phyloP scores from a whole-genome alignment of 1,284 basidiomycete species.

The Pseudozyma thailandica region DNA sequence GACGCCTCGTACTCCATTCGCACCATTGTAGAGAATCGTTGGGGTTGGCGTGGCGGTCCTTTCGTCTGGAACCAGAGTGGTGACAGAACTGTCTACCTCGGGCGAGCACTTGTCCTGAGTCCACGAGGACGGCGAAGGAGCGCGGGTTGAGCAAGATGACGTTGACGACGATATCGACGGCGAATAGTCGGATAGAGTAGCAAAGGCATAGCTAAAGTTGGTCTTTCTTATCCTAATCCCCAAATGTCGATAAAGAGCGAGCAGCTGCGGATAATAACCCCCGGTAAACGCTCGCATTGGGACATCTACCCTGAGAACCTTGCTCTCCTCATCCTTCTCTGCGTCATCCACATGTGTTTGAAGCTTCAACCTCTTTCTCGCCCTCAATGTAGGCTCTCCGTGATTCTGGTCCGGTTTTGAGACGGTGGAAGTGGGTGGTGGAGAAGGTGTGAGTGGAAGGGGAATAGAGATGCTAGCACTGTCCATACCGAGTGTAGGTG shows the following conservation, averaged over 20 bases:
- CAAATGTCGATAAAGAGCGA: constrained; percentile 54
- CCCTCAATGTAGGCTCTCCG: not conserved
- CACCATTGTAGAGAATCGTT: constrained; percentile 55
- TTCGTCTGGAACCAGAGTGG: no score
- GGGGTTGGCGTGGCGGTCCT: constrained; percentile 33
- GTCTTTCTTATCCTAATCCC: constrained; percentile 39
- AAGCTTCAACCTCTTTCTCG: not conserved
- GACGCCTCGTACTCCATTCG: constrained; percentile 48
- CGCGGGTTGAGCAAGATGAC: no score
- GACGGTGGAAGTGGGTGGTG: not conserved
- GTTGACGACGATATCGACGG: constrained; percentile 1
- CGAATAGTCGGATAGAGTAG: constrained; percentile 6
- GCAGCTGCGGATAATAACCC: constrained; percentile 64
- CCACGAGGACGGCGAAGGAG: no score
- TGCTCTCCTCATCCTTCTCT: not conserved
- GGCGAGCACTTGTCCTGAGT: no score
- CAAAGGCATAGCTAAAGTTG: constrained; percentile 63
- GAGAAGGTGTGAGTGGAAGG: constrained; percentile 1
- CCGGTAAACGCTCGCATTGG: constrained; percentile 66
- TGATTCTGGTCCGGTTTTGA: not conserved
- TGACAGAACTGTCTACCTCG: no score
- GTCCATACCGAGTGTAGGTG: constrained; percentile 61
- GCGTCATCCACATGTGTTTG: not conserved
- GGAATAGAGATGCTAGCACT: constrained; percentile 58
- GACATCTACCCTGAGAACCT: constrained; percentile 56